Evolutionary conservation across 176 grass and related monocot species (phyloP), one percentile per base, ranked within the genome.

Genomic region (Otatea glauca): DNA sequence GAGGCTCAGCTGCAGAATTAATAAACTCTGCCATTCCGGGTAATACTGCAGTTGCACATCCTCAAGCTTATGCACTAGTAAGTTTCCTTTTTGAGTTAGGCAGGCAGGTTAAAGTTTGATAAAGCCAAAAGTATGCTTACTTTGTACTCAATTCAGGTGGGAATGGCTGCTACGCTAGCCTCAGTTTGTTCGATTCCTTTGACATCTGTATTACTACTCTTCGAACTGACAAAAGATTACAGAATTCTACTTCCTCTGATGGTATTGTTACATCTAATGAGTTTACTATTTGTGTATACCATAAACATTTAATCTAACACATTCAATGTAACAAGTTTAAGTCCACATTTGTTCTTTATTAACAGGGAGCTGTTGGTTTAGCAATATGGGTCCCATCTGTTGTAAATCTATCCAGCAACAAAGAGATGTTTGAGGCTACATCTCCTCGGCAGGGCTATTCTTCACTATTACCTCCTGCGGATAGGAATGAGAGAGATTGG

Each of bases 341-440:
- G 54, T 17, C 74, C 67, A 18, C 35, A 49, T 48, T 58, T 89
- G 66, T 75, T 45, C 65, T 79, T 25, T 3, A 81, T 79, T 79
- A 81, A 94, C 70, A 99, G 96, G 96, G 96, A 53, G 96, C 96
- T 61, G 96, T 99, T 85, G 96, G 96, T 81, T 79, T 99, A 83
- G 93, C 96, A 81, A 99, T 99, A 87, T 99, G 96, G 96, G 96
- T 96, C 16, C 96, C 93, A 80, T 99, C 96, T 87, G 91, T 96
- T 84, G 83, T 83, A 84, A 94, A 81, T 32, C 83, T 88, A 74
- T 77, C 83, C 37, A 80, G 81, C 39, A 91, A 79, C 49, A 93
- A 82, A 92, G 92, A 91, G 45, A 59, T 23, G 21, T 66, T 55
- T 56, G 88, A 92, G 47, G 64, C 86, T 63, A 86, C 89, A 61